Percentiles rank a stretch among this genome's conserved stretches.
Conservation (phyloP, 1,284 basidiomycete species). For the Athelia sp. region DNA sequence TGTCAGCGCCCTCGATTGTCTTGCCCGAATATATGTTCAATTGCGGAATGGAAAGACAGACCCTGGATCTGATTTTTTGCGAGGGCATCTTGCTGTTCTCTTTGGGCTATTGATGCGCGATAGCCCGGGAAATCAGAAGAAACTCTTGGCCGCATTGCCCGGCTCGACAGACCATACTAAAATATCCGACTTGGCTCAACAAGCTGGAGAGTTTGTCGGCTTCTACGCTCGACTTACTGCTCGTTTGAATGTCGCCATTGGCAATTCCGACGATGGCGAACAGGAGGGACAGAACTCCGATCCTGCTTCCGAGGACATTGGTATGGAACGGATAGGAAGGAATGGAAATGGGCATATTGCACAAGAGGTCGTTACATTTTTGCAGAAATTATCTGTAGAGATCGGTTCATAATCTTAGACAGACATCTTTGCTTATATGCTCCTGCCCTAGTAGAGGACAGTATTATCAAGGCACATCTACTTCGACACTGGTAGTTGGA, state of each 20-base stretch:
- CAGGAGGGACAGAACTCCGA: conserved; percentile 13
- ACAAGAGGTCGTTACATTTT: conserved; percentile 43
- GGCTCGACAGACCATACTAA: conserved; percentile 27
- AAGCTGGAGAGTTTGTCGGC: conserved; percentile 52
- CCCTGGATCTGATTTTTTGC: conserved; percentile 40
- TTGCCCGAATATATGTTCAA: conserved; percentile 37
- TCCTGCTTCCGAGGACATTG: too few relatives aligned
- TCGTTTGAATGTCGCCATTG: conserved; percentile 21
- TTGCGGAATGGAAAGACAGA: conserved; percentile 14
- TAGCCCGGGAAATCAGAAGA: conserved; percentile 34
- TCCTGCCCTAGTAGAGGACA: too few relatives aligned
- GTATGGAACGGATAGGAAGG: conserved; percentile 12
- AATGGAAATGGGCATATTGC: conserved; percentile 40
- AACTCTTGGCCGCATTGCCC: conserved; percentile 41
- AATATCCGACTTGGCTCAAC: conserved; percentile 41
- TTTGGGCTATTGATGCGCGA: conserved; percentile 63
- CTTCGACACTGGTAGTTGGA: conserved; percentile 13
- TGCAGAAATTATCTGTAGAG: conserved; percentile 30
- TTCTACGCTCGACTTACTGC: conserved; percentile 39
- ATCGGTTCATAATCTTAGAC: too few relatives aligned
- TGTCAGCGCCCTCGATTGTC: conserved; percentile 39
- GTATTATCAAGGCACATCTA: neutral
- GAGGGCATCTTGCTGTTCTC: conserved; percentile 66
- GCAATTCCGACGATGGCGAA: conserved; percentile 18
- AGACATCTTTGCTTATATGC: conserved; percentile 3